These are phyloP conservation scores for Nakazawaea peltata DNA, from an alignment of 805 yeast genomes.

Conservation along the genomic window DNA sequence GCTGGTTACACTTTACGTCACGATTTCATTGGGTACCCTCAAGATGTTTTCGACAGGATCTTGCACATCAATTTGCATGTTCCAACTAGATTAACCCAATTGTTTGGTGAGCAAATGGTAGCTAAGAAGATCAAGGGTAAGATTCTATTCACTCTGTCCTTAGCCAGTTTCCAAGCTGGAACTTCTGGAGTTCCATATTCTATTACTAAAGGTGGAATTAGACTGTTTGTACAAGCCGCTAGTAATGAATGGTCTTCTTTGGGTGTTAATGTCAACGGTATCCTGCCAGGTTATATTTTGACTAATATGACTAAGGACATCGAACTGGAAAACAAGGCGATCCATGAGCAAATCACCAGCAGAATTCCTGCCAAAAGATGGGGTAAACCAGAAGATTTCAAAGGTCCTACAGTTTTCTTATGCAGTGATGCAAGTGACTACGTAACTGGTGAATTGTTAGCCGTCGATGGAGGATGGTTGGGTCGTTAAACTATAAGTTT, in stretches of 20 bases:
- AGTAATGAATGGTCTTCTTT: constrained; percentile 36
- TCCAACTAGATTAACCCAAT: constrained; percentile 27
- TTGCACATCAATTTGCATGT: constrained; percentile 32
- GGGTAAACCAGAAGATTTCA: constrained; percentile 40
- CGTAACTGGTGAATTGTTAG: constrained; percentile 41
- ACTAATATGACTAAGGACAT: constrained; percentile 35
- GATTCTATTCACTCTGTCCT: constrained; percentile 33
- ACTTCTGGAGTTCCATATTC: constrained; percentile 29
- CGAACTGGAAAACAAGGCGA: constrained; percentile 19
- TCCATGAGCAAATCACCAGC: constrained; percentile 19
- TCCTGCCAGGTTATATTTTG: constrained; percentile 40
- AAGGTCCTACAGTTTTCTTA: constrained; percentile 35
- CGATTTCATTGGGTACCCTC: constrained; percentile 27
- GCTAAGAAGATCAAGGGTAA: constrained; percentile 26
- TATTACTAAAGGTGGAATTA: constrained; percentile 32
- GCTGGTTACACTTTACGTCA: constrained; percentile 27
- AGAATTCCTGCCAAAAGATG: constrained; percentile 39
- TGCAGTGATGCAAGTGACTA: constrained; percentile 43
- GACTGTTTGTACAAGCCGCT: constrained; percentile 26
- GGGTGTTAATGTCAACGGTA: constrained; percentile 39
- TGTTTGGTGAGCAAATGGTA: constrained; percentile 28
- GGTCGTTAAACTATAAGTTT: constrained; percentile 17
- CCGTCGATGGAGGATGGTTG: constrained; percentile 52
- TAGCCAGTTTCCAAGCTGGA: constrained; percentile 33
- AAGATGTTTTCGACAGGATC: constrained; percentile 29